Conservation (phyloP, 176 grass and related monocot genomes). For the Raddia guianensis region DNA sequence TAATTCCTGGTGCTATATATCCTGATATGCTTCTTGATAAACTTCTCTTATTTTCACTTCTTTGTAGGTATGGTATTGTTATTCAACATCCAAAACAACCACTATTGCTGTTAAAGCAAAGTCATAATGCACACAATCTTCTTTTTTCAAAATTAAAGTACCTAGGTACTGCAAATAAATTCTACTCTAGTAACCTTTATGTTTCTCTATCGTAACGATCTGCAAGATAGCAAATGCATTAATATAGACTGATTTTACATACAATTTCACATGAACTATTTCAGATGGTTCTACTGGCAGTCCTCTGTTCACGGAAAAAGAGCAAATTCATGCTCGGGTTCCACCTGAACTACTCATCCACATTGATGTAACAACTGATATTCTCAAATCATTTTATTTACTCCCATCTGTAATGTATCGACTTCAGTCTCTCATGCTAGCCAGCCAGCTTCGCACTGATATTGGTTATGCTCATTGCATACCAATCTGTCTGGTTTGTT, state of each 20-base stretch:
- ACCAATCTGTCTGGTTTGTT: constrained; percentile 73
- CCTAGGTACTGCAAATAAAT: constrained; percentile 42
- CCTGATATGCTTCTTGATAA: constrained; percentile 20
- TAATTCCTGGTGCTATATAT: constrained; percentile 24
- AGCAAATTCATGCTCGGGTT: constrained; percentile 71
- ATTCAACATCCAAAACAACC: constrained; percentile 82
- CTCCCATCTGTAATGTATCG: constrained; percentile 93
- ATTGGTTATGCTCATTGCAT: constrained; percentile 60
- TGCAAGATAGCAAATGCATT: constrained; percentile 18
- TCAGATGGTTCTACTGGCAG: constrained; percentile 59
- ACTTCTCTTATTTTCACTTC: constrained; percentile 25
- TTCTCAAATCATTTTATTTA: constrained; percentile 95
- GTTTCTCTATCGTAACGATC: constrained; percentile 16
- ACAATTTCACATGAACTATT: constrained; percentile 21
- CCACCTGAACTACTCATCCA: constrained; percentile 88
- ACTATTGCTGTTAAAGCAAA: constrained; percentile 86
- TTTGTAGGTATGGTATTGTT: constrained; percentile 77
- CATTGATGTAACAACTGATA: constrained; percentile 66
- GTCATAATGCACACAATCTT: constrained; percentile 93
- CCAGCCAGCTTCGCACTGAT: constrained; percentile 75
- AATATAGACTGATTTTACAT: constrained; percentile 40
- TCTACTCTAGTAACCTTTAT: not conserved
- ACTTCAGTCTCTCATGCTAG: constrained; percentile 80
- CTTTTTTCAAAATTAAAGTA: constrained; percentile 72
- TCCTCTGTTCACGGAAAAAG: constrained; percentile 48